Base-by-base conservation (phyloP, 2,329 filamentous ascomycete genomes). In the Zymoseptoria ardabiliae region DNA sequence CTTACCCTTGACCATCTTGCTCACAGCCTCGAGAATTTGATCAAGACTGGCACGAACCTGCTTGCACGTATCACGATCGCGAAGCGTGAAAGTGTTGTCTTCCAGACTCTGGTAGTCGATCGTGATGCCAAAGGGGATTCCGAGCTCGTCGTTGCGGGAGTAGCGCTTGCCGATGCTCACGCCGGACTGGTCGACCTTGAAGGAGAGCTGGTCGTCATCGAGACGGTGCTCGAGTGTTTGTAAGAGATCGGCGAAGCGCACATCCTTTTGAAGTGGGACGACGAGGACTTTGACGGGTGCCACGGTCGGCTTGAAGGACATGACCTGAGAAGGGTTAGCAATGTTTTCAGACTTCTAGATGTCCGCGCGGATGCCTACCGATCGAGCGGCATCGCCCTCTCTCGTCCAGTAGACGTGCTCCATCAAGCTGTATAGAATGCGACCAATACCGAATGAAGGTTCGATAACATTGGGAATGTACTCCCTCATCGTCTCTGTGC, bases 341-440 rank as follows among this genome's bases (percentile, higher is more conserved):
- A 49, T 48, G 25, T 58, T 6, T 45, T 13, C 20, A 20, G 35
- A 50, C 53, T 41, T 19, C 13, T 45, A 22, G 8, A 20, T 50
- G 17, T 4, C 6, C 11, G 4, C 2, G 13, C 19, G 35, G 22
- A 10, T 3, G 85, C 88, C 82, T 86, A 93, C 91, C 76, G 89
- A 88, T 73, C 92, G 89, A 57, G 91, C 87, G 74, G 94, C 91
- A 66, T 93, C 89, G 63, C 84, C 86, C 66, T 86, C 87, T 65
- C 94, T 89, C 57, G 87, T 90, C 93, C 94, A 99, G 83, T 92
- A 99, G 73, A 84, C 86, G 77, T 99, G 94, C 79, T 99, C 94
- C 72, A 96, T 89, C 70, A 99, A 79, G 61, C 89, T 87, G 80
- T 96, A 97, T 60, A 97, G 80, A 63, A 97, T 97, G 69, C 93